Percentiles rank a stretch among this genome's conserved stretches.
Conservation (phyloP, 2,329 filamentous ascomycete species). For the Lachnellula hyalina region DNA sequence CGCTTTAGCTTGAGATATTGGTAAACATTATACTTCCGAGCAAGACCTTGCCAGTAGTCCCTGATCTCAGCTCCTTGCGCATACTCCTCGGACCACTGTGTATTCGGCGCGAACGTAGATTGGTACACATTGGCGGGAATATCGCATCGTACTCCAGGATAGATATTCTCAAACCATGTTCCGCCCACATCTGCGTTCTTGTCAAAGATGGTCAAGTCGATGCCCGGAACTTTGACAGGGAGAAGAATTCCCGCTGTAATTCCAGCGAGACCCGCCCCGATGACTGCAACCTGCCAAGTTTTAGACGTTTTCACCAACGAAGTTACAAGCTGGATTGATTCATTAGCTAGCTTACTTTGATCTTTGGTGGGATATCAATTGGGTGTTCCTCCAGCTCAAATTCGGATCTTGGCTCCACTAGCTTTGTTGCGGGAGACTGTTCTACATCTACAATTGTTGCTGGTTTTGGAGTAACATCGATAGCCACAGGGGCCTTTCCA, state of each 20-base stretch:
- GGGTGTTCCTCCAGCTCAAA: constrained; percentile 37
- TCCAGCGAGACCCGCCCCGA: constrained; percentile 60
- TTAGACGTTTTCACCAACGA: constrained; percentile 56
- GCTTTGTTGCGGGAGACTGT: not conserved
- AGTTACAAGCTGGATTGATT: not conserved
- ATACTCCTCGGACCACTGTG: constrained; percentile 62
- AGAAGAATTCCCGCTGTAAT: constrained; percentile 61
- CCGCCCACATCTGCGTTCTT: constrained; percentile 41
- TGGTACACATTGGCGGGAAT: constrained; percentile 51
- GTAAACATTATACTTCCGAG: constrained; percentile 59
- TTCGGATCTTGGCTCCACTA: not conserved
- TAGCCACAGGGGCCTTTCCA: not conserved
- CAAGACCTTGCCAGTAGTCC: constrained; percentile 60
- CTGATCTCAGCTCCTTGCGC: constrained; percentile 60
- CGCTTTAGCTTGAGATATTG: constrained; percentile 48
- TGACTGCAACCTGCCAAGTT: constrained; percentile 33
- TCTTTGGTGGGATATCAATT: constrained; percentile 5
- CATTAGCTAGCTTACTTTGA: constrained; percentile 2
- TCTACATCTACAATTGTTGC: not conserved
- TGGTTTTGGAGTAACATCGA: not conserved
- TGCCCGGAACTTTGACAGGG: constrained; percentile 60
- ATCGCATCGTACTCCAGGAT: constrained; percentile 10
- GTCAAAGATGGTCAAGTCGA: constrained; percentile 44
- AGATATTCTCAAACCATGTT: constrained; percentile 46
- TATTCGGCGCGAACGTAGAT: constrained; percentile 60